Base-by-base conservation (phyloP, 2,329 filamentous ascomycete genomes). In the Domatiomyces catenatus region DNA sequence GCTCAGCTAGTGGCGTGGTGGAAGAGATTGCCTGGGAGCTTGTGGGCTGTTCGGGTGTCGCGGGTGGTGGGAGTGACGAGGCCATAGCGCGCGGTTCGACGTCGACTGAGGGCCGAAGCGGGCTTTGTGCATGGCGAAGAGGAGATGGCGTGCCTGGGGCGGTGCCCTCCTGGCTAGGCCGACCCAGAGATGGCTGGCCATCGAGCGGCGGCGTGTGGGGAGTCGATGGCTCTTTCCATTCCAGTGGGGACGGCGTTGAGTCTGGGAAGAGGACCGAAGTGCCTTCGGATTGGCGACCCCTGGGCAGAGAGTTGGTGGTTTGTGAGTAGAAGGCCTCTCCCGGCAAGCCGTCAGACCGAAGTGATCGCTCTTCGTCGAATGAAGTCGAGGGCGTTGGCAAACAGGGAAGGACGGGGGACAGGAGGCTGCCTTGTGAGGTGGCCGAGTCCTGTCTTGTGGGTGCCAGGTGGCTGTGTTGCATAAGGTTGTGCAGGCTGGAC, bases 261-360 rank as follows among this genome's bases (percentile, higher is more conserved):
- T 81, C 79, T 8, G 74, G 69, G 51, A 80, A 75, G 10, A 80
- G 71, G 10, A 75, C 64, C 1, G 82, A 82, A 42, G 79, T 75
- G 52, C 87, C 76, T 22, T 54, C 48, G 54, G 93, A 82, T 5
- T 76, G 75, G 63, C 92, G 86, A 12, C 90, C 90, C 54, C 90
- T 79, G 1, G 92, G 90, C 26, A 96, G 72, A 1, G 78, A 72
- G 62, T 88, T 94, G 53, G 85, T 93, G 6, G 87, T 83, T 64
- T 95, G 92, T 15, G 86, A 84, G 63, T 94, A 94, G 0, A 88
- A 86, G 2, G 80, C 77, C 42, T 55, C 49, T 1, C 52, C 56
- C 36, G 53, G 22, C 42, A 50, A 59, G 3, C 53, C 58, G 12
- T 57, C 49, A 12, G 56, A 52, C 2, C 44, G 15, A 12, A 51